A percentile compares a stretch with the other conserved stretches of the same genome.
Conservation (phyloP, 1,284 basidiomycete genomes). For the Rhodotorula sp. region DNA sequence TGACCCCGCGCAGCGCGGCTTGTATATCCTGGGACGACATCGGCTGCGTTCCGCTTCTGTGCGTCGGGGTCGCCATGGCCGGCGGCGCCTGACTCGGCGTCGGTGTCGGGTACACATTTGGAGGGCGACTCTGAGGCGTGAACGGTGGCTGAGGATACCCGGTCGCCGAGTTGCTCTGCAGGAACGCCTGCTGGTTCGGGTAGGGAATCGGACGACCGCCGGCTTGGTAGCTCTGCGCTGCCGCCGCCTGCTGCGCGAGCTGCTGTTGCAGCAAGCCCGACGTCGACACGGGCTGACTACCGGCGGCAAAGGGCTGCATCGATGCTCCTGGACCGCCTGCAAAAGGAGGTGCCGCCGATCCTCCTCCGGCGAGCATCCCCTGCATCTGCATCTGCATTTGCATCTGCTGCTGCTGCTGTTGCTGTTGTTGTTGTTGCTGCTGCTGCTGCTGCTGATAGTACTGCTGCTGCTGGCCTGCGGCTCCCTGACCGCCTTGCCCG, state of each 20-base stretch:
- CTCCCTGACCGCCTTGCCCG: background rate
- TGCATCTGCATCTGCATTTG: background rate
- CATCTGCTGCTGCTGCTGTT: background rate
- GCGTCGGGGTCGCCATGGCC: background rate
- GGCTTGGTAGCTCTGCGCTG: background rate
- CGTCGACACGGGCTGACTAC: constrained; percentile 6
- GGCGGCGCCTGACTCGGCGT: background rate
- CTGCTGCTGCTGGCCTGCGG: background rate
- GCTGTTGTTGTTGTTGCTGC: background rate
- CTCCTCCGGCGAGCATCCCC: background rate
- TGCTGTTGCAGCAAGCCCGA: constrained; percentile 28
- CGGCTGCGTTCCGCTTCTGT: background rate
- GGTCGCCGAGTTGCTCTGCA: background rate
- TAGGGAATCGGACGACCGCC: background rate
- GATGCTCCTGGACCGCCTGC: background rate
- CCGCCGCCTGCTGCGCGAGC: constrained; percentile 21
- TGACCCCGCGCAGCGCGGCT: constrained; percentile 7
- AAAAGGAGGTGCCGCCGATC: background rate
- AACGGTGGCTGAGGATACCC: background rate
- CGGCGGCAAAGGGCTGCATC: background rate
- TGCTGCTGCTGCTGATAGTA: background rate
- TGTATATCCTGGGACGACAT: constrained; percentile 8
- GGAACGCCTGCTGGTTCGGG: background rate
- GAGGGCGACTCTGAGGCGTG: background rate
- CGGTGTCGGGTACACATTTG: background rate